Conservation (phyloP, 2,329 filamentous ascomycete species). For the Pestalotiopsis sp. region DNA sequence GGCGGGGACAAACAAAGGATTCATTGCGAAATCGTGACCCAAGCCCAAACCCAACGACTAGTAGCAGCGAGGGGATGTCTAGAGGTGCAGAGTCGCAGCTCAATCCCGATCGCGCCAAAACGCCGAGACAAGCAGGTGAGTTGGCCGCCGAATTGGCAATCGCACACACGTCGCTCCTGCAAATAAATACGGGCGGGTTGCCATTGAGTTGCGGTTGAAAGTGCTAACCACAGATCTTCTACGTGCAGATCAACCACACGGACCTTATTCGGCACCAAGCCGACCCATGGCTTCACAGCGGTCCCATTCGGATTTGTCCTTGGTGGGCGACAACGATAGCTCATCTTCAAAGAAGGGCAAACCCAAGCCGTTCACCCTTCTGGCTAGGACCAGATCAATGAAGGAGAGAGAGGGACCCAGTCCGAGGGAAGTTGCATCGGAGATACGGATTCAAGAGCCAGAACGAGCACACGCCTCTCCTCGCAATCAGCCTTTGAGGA, state of each 20-base stretch:
- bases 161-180: too few species aligned
- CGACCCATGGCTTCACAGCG: conserved; percentile 39
- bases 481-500: conserved; percentile 53
- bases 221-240: conserved; percentile 25
- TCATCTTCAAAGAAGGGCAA: conserved; percentile 50
- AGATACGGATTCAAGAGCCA: conserved; percentile 36
- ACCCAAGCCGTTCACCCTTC: conserved; percentile 56
- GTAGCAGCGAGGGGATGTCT: conserved; percentile 29
- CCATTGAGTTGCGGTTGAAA: background rate
- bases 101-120: conserved; percentile 32
- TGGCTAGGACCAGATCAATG: conserved; percentile 55
- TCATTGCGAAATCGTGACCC: conserved; percentile 18
- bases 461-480: conserved; percentile 38
- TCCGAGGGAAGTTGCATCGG: conserved; percentile 37
- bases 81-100: conserved; percentile 29
- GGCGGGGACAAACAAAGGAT: conserved; percentile 5
- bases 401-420: conserved; percentile 45
- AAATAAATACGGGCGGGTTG: background rate
- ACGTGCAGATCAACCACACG: conserved; percentile 30
- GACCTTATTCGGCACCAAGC: conserved; percentile 42
- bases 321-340: conserved; percentile 53
- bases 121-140: conserved; percentile 35
- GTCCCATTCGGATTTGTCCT: conserved; percentile 55
- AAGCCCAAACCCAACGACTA: conserved; percentile 19
- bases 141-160: conserved; percentile 26